Evolutionary conservation across 2,329 filamentous ascomycete species (phyloP), one percentile per base, ranked within the genome.

Genomic region (Coniella lustricola): DNA sequence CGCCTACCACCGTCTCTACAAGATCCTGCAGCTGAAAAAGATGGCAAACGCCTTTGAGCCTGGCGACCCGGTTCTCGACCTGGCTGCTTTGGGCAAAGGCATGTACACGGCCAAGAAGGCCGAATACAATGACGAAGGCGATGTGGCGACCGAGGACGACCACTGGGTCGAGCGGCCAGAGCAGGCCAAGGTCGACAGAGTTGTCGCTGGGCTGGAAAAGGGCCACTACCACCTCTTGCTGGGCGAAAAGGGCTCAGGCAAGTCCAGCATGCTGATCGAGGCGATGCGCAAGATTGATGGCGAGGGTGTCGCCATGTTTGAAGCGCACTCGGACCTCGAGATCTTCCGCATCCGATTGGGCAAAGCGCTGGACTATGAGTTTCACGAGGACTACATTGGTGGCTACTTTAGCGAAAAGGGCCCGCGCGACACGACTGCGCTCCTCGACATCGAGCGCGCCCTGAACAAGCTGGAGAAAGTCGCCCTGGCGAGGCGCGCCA

Each of bases 391-490:
- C 70, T 96, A 95, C 61, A 96, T 98, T 54, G 93, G 93, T 38
- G 88, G 87, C 5, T 85, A 98, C 52, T 98, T 98, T 66, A 95
- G 87, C 51, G 95, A 98, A 60, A 82, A 87, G 25, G 93, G 93
- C 0, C 93, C 93, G 0, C 80, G 93, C 37, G 93, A 98, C 60
- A 90, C 88, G 3, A 95, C 89, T 0, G 90, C 93, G 4, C 72
- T 98, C 31, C 75, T 98, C 2, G 93, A 98, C 63, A 96, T 98
- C 54, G 93, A 98, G 64, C 82, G 93, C 22, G 93, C 93, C 0
- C 84, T 98, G 64, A 98, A 98, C 74, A 98, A 98, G 67, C 72
- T 98, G 10, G 93, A 98, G 62, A 98, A 98, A 66, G 88, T 97
- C 7, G 93, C 93, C 1, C 69, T 98, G 50, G 75, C 74, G 57